Evolutionary conservation across 2,329 filamentous ascomycete genomes (phyloP).

Genomic region (Raffaelea arxii): DNA sequence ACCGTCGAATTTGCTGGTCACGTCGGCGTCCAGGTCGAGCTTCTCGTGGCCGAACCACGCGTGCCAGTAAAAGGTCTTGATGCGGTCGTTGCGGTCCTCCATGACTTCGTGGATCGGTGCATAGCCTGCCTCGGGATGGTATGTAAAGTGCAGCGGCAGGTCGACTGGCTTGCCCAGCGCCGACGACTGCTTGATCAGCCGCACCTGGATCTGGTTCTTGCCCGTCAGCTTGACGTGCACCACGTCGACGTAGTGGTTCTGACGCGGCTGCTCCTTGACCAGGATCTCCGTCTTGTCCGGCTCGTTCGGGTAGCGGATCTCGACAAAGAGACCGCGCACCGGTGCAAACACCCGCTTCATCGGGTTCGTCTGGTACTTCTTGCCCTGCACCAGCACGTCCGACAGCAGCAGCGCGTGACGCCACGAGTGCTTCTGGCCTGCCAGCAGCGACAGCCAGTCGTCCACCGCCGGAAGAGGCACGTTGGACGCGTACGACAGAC

Average conservation of each 20-base stretch:
- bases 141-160: constrained; percentile 79
- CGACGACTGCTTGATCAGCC: constrained; percentile 87
- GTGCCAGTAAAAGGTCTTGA: constrained; percentile 99
- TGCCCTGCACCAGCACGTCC: constrained; percentile 87
- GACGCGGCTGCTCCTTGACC: constrained; percentile 78
- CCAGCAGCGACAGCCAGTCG: constrained; percentile 79
- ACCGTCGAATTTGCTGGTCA: constrained; percentile 83
- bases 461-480: constrained; percentile 68
- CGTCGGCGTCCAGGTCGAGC: constrained; percentile 72
- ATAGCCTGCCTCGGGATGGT: constrained; percentile 91
- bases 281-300: constrained; percentile 74
- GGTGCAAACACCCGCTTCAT: constrained; percentile 87
- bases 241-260: constrained; percentile 79
- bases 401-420: constrained; percentile 88
- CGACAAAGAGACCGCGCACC: constrained; percentile 75
- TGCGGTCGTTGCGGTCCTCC: constrained; percentile 89
- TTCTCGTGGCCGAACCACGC: constrained; percentile 90
- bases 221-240: constrained; percentile 71
- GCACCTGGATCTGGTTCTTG: constrained; percentile 74
- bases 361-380: constrained; percentile 96
- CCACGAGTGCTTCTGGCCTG: constrained; percentile 81
- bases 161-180: constrained; percentile 74
- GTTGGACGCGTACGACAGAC: constrained; percentile 66
- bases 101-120: constrained; percentile 97
- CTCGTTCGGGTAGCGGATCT: constrained; percentile 74